Base-by-base conservation (phyloP, 2,329 filamentous ascomycete species). In the Immersiporthe knoxdaviesiana region DNA sequence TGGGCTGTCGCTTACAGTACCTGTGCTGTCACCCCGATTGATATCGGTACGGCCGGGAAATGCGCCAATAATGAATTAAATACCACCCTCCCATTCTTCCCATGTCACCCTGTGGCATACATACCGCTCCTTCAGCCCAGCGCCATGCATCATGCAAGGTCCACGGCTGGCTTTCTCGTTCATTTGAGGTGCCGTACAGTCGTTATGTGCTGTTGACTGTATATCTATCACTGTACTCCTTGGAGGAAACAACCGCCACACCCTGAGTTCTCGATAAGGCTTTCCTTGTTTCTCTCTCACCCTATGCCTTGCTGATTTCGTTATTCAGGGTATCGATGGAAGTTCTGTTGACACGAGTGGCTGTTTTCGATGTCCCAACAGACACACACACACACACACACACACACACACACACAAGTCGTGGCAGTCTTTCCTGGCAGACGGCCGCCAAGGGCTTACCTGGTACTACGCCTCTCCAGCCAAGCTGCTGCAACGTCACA, bases 121-220 rank as follows among this genome's bases (percentile, higher is more conserved):
- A 24, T 37, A 18, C 66, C 62, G 18, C 66, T 44, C 18, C 39
- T 39, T 47, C 39, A 65, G 60, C 61, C 39, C 37, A 54, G 66
- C 21, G 27, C 32, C 30, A 52, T 59, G 66, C 50, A 68, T 64
- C 30, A 59, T 59, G 66, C 61, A 44, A 37, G 32, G 21, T 37
- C 62, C 21, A 2, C 50, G n/a, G n/a, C n/a, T n/a, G n/a, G n/a
- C n/a, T n/a, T n/a, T n/a, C n/a, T n/a, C n/a, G n/a, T n/a, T n/a
- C n/a, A n/a, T n/a, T n/a, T n/a, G n/a, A n/a, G n/a, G n/a, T n/a
- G n/a, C n/a, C n/a, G n/a, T n/a, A n/a, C n/a, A n/a, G 50, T n/a
- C 35, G 35, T 54, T 27, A 24, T 27, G n/a, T 52, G n/a, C 50
- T 21, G n/a, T 54, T 54, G 50, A 27, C 24, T 54, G 14, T 24